Evolutionary conservation across 1,139 yeast species (phyloP).

Genomic region (Magnusiomyces clavatus): DNA sequence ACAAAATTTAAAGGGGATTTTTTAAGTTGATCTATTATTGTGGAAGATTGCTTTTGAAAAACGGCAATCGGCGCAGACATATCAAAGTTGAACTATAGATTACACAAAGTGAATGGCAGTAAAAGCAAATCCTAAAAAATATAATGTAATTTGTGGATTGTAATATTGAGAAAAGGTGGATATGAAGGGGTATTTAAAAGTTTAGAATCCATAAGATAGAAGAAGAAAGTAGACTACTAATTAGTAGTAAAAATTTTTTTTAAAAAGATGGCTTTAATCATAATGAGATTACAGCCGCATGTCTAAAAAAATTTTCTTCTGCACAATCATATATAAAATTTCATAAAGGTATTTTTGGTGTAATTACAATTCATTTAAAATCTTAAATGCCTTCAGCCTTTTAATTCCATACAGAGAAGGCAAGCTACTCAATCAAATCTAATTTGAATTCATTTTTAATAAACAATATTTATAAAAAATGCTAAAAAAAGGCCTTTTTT

Average conservation of each 20-base stretch:
- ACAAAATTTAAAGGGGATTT: conserved; percentile 53
- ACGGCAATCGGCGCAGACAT: conserved; percentile 3
- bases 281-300: background rate
- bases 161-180: too few relatives aligned
- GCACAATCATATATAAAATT: background rate
- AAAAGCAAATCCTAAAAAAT: background rate
- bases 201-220: too few relatives aligned
- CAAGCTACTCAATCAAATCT: too few relatives aligned
- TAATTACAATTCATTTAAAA: too few relatives aligned
- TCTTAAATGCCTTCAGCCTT: background rate
- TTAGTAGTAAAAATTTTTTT: too few relatives aligned
- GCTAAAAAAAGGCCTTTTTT: background rate
- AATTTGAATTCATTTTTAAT: too few relatives aligned
- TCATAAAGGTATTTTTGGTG: too few relatives aligned
- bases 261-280: too few relatives aligned
- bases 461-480: too few relatives aligned
- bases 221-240: too few relatives aligned
- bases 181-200: too few relatives aligned
- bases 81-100: background rate
- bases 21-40: conserved; percentile 46
- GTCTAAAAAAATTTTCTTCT: background rate
- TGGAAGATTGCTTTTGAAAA: conserved; percentile 3
- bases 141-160: too few relatives aligned
- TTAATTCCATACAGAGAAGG: background rate
- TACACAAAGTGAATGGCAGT: background rate